A percentile compares a stretch with the other conserved stretches of the same genome.
These are phyloP conservation scores for Allium cepa DNA, from an alignment of 106 monocot genomes.

Conservation along the genomic window DNA sequence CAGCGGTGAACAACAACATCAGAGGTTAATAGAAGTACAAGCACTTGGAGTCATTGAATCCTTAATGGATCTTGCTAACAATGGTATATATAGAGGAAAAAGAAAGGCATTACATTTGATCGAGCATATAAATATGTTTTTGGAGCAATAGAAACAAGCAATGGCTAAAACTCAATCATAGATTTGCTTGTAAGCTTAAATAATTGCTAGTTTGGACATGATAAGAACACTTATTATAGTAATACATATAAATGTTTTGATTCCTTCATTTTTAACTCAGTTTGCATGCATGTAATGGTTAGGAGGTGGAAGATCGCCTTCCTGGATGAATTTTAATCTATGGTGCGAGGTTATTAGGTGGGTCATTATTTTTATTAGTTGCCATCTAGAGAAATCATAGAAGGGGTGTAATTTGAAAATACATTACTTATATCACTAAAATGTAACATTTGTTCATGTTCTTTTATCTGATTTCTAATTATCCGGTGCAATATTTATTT, in stretches of 20 bases:
- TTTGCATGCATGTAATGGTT: neutral
- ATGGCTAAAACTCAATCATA: constrained; percentile 18
- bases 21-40: constrained; percentile 41
- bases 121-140: constrained; percentile 53
- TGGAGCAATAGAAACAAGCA: constrained; percentile 53
- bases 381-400: neutral
- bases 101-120: constrained; percentile 69
- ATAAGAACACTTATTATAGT: too few relatives aligned
- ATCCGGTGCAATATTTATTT: too few relatives aligned
- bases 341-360: neutral
- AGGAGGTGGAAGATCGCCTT: constrained; percentile 36
- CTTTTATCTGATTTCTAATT: too few relatives aligned
- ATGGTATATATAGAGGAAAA: constrained; percentile 71
- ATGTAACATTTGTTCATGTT: neutral
- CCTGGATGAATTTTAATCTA: constrained; percentile 2
- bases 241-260: neutral
- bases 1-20: constrained; percentile 48
- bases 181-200: constrained; percentile 8
- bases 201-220: too few relatives aligned
- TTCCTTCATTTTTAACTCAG: neutral
- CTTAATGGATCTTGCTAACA: constrained; percentile 36
- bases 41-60: constrained; percentile 31
- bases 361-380: neutral
- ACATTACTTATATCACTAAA: neutral
- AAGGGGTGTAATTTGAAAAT: neutral